Percentiles rank a stretch among this genome's conserved stretches.
phyloP scores from a whole-genome alignment of 2,329 filamentous ascomycete species.

The Metarhizium humberi region DNA sequence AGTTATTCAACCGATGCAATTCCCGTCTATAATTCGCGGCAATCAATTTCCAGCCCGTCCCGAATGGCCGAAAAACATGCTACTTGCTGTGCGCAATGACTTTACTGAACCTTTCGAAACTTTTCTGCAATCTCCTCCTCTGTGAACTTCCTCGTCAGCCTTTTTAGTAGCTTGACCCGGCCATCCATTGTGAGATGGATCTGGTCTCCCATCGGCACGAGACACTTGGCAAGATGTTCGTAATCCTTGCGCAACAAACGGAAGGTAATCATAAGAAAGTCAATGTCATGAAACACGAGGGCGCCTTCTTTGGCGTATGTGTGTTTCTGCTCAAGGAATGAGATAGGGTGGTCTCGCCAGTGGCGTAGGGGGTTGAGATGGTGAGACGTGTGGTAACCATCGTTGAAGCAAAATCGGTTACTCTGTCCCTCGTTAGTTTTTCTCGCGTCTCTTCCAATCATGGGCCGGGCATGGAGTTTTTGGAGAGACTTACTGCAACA shows the following conservation, averaged over 20 bases:
- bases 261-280: constrained; percentile 69
- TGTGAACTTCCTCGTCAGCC: constrained; percentile 55
- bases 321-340: constrained; percentile 61
- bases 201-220: constrained; percentile 69
- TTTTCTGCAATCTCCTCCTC: constrained; percentile 55
- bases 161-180: constrained; percentile 51
- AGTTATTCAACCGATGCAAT: not conserved
- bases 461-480: not conserved
- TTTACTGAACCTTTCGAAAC: constrained; percentile 26
- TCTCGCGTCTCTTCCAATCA: not conserved
- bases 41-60: not conserved
- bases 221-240: constrained; percentile 53
- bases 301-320: constrained; percentile 58
- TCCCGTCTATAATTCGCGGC: not conserved
- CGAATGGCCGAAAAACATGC: not conserved
- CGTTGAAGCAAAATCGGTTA: constrained; percentile 76
- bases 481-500: constrained; percentile 50
- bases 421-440: constrained; percentile 37
- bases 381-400: constrained; percentile 75
- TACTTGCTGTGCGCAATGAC: not conserved
- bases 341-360: constrained; percentile 70
- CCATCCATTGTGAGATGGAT: constrained; percentile 56
- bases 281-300: constrained; percentile 72
- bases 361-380: constrained; percentile 70
- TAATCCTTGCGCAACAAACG: constrained; percentile 64